These are phyloP conservation scores for Fulvia fulva DNA, from an alignment of 2,329 filamentous ascomycete genomes.

Conservation along the genomic window DNA sequence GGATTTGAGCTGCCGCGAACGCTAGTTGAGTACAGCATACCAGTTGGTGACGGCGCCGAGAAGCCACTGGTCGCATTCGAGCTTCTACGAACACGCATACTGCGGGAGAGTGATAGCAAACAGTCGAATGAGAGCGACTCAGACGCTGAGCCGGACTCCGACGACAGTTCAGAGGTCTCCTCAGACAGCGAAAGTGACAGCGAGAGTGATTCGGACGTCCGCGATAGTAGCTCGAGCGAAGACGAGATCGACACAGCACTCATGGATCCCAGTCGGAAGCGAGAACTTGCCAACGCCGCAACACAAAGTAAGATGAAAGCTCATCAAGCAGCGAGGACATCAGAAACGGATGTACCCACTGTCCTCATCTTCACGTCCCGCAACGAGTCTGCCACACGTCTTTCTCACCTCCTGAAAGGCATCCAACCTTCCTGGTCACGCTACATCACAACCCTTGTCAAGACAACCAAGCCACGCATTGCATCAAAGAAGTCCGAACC, in stretches of 20 bases:
- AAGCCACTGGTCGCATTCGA: constrained; percentile 79
- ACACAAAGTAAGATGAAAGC: constrained; percentile 5
- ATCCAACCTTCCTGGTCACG: constrained; percentile 30
- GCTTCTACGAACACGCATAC: constrained; percentile 58
- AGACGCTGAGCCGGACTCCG: constrained; percentile 16
- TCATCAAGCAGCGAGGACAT: background rate
- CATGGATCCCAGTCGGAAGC: background rate
- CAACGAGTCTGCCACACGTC: constrained; percentile 79
- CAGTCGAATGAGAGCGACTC: constrained; percentile 4
- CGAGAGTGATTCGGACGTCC: background rate
- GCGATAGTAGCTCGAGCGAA: background rate
- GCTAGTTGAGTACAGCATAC: constrained; percentile 46
- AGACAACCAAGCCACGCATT: constrained; percentile 57
- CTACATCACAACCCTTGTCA: constrained; percentile 30
- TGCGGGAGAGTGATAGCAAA: constrained; percentile 8
- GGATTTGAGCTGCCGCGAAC: constrained; percentile 55
- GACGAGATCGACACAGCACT: background rate
- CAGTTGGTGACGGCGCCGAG: constrained; percentile 50
- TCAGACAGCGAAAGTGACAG: constrained; percentile 3
- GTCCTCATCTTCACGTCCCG: constrained; percentile 86
- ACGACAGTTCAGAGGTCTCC: constrained; percentile 8
- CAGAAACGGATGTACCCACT: constrained; percentile 27
- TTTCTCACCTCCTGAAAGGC: constrained; percentile 66
- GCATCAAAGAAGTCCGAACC: constrained; percentile 63
- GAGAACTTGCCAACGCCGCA: constrained; percentile 1